Evolutionary conservation across 768 basidiomycete genomes (phyloP).

Genomic region (Suillus americanus): DNA sequence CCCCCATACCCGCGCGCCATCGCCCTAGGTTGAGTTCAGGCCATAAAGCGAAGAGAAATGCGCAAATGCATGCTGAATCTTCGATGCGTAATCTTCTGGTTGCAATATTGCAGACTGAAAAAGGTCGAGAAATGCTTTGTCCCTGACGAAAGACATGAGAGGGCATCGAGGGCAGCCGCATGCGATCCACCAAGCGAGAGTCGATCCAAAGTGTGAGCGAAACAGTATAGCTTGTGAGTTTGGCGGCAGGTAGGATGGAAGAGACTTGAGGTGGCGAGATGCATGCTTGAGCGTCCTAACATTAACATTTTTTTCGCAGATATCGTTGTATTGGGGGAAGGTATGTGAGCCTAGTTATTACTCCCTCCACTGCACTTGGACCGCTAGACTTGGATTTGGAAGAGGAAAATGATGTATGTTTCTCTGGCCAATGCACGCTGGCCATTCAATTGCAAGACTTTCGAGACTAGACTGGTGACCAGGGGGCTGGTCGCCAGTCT

Average conservation of each 20-base stretch:
- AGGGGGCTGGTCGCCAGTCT: too few species aligned
- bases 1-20: too few species aligned
- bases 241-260: slow-evolving; percentile 12
- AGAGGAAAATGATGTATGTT: too few species aligned
- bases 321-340: too few species aligned
- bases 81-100: slow-evolving; percentile 33
- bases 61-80: slow-evolving; percentile 31
- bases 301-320: too few species aligned
- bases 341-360: too few species aligned
- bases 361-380: slow-evolving; percentile 33
- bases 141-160: slow-evolving; percentile 20
- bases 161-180: slow-evolving; percentile 29
- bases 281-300: too few species aligned
- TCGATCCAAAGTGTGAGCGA: slow-evolving; percentile 22
- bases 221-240: slow-evolving; percentile 26
- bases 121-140: slow-evolving; percentile 39
- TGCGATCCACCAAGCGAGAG: slow-evolving; percentile 28
- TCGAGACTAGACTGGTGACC: too few species aligned
- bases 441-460: too few species aligned
- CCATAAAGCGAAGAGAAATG: slow-evolving; percentile 22
- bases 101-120: slow-evolving; percentile 38
- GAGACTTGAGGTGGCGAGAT: slow-evolving; percentile 26
- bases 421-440: too few species aligned
- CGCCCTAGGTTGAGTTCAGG: not conserved
- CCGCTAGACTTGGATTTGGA: slow-evolving; percentile 46